Conservation (phyloP, 306 rosid genomes). For the Trichosanthes truncata region DNA sequence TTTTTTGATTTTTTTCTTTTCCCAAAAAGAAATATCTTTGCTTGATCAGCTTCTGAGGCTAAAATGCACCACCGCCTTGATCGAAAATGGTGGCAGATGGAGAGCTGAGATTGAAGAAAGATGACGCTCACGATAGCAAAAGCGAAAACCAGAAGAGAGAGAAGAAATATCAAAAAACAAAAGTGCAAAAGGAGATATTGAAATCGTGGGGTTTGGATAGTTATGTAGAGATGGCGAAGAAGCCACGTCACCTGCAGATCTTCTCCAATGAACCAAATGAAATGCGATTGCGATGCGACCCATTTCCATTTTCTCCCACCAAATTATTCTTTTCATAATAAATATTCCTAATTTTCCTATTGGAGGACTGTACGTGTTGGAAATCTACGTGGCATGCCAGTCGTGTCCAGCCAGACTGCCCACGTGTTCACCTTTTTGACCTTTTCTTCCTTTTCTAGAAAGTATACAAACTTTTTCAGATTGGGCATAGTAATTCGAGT, state of each 20-base stretch:
- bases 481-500: not conserved
- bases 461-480: not conserved
- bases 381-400: not conserved
- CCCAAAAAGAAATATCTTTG: conserved; percentile 5
- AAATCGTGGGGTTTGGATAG: conserved; percentile 23
- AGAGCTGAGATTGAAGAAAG: not conserved
- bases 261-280: conserved; percentile 4
- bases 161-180: not conserved
- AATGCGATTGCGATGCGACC: not conserved
- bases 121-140: not conserved
- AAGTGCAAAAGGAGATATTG: conserved; percentile 26
- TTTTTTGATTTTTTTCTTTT: not conserved
- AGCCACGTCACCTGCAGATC: conserved; percentile 45
- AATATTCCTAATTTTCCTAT: not conserved
- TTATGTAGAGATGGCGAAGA: conserved; percentile 40
- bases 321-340: not conserved
- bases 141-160: not conserved
- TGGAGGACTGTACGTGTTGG: not conserved
- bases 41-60: not conserved
- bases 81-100: not conserved
- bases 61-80: not conserved
- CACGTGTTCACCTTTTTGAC: not conserved
- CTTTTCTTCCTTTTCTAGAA: not conserved
- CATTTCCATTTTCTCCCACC: not conserved
- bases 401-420: not conserved